These are phyloP conservation scores for Rhizopus microsporus DNA, from an alignment of 371 early-diverging fungal species.

Conservation along the genomic window DNA sequence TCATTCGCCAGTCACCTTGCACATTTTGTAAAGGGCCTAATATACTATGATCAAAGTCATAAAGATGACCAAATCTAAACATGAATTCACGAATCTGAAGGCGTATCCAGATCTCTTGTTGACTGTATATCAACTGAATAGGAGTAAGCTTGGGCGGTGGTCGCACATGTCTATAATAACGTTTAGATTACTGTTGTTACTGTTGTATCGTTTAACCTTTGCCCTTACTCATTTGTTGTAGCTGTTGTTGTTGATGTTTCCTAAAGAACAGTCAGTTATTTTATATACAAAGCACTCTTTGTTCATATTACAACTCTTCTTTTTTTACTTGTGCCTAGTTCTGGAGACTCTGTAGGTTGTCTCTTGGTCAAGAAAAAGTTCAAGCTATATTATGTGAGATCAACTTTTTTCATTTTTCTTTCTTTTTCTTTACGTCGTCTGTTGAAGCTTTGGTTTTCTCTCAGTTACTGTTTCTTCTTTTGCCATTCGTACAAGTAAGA, in stretches of 20 bases:
- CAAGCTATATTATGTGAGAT: background rate
- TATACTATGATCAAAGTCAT: conserved; percentile 24
- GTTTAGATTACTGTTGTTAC: background rate
- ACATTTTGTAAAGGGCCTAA: conserved; percentile 36
- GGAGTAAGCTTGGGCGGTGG: conserved; percentile 28
- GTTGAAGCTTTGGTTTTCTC: conserved; percentile 24
- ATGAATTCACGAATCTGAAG: conserved; percentile 49
- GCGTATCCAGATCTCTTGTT: conserved; percentile 47
- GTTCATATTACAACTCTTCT: background rate
- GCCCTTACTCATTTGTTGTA: background rate
- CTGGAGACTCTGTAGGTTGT: conserved; percentile 1
- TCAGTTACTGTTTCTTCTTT: conserved; percentile 2
- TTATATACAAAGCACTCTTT: background rate
- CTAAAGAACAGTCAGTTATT: background rate
- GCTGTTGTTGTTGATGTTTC: background rate
- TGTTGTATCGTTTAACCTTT: background rate
- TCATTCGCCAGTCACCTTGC: conserved; percentile 46
- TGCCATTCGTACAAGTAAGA: conserved; percentile 1
- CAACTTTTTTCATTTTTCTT: background rate
- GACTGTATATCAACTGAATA: conserved; percentile 29
- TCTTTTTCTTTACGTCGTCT: conserved; percentile 19
- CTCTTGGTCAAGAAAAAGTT: conserved; percentile 1
- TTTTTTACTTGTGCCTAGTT: conserved; percentile 6
- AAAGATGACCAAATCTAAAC: conserved; percentile 44
- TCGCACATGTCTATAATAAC: background rate